phyloP scores from a whole-genome alignment of 441 rosid genomes.

The Populus trichocarpa region DNA sequence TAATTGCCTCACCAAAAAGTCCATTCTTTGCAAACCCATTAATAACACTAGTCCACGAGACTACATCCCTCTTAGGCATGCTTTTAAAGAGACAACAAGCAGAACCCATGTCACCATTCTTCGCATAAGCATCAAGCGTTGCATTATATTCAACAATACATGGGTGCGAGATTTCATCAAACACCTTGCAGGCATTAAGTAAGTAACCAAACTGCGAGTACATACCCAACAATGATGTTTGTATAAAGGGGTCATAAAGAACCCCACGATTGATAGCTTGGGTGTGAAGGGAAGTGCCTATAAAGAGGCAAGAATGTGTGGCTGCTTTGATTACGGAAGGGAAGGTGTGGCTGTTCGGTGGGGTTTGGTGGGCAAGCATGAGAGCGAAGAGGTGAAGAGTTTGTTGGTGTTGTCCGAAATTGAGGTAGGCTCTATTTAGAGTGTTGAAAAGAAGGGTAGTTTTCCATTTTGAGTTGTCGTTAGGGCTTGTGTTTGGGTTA shows the following conservation, averaged over 20 bases:
- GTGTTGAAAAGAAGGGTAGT: slow-evolving; percentile 51
- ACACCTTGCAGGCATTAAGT: slow-evolving; percentile 21
- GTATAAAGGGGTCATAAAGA: slow-evolving; percentile 43
- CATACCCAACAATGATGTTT: slow-evolving; percentile 43
- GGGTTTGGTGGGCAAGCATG: slow-evolving; percentile 48
- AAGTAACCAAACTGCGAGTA: slow-evolving; percentile 35
- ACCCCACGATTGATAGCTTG: slow-evolving; percentile 54
- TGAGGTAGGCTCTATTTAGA: slow-evolving; percentile 54
- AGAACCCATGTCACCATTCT: slow-evolving; percentile 48
- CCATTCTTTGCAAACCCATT: slow-evolving; percentile 50
- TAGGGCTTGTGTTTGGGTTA: background rate
- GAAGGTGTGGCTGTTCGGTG: slow-evolving; percentile 59
- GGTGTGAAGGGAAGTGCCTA: slow-evolving; percentile 46
- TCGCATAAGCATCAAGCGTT: slow-evolving; percentile 56
- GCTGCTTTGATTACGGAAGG: slow-evolving; percentile 56
- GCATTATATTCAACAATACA: slow-evolving; percentile 49
- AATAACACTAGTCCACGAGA: slow-evolving; percentile 69
- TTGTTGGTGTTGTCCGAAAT: slow-evolving; percentile 28
- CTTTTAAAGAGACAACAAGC: slow-evolving; percentile 39
- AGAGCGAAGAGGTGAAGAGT: slow-evolving; percentile 47
- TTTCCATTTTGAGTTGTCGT: slow-evolving; percentile 32
- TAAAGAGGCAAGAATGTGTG: slow-evolving; percentile 17
- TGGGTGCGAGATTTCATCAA: slow-evolving; percentile 28
- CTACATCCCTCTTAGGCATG: slow-evolving; percentile 52
- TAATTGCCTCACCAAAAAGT: slow-evolving; percentile 11